Conservation (phyloP, 371 early-diverging fungal genomes). For the Rhizopus stolonifer region DNA sequence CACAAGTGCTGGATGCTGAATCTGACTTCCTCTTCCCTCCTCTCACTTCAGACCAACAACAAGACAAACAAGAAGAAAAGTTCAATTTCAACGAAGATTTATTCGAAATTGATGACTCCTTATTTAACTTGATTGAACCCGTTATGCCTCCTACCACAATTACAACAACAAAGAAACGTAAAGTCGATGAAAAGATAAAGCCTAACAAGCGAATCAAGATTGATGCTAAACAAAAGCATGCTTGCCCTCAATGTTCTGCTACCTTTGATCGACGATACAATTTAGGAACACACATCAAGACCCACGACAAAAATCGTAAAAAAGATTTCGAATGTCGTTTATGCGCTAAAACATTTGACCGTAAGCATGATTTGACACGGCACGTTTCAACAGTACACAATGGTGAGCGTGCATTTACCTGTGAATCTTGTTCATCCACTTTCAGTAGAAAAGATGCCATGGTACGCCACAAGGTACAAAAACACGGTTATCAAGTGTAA, state of each 20-base stretch:
- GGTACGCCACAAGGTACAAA: conserved; percentile 45
- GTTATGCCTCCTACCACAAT: not conserved
- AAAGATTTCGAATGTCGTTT: conserved; percentile 60
- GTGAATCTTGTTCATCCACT: conserved; percentile 54
- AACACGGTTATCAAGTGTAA: conserved; percentile 16
- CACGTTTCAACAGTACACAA: conserved; percentile 69
- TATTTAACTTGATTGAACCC: not conserved
- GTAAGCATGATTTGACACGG: conserved; percentile 74
- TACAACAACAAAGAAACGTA: conserved; percentile 12
- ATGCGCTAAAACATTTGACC: conserved; percentile 61
- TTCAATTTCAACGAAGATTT: not conserved
- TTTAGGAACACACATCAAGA: conserved; percentile 70
- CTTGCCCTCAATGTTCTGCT: conserved; percentile 54
- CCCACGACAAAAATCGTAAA: conserved; percentile 65
- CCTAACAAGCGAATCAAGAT: conserved; percentile 9
- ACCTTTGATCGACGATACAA: conserved; percentile 73
- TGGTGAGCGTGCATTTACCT: conserved; percentile 59
- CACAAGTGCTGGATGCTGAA: conserved; percentile 17
- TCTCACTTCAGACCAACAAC: conserved; percentile 23
- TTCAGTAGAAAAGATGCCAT: conserved; percentile 76
- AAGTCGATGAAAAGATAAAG: conserved; percentile 5
- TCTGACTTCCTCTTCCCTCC: conserved; percentile 40
- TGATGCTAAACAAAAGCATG: conserved; percentile 32
- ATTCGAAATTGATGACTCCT: conserved; percentile 2
- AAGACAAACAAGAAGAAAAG: not conserved